Conservation (phyloP, 495 filamentous ascomycete genomes). For the Cetradonia linearis region DNA sequence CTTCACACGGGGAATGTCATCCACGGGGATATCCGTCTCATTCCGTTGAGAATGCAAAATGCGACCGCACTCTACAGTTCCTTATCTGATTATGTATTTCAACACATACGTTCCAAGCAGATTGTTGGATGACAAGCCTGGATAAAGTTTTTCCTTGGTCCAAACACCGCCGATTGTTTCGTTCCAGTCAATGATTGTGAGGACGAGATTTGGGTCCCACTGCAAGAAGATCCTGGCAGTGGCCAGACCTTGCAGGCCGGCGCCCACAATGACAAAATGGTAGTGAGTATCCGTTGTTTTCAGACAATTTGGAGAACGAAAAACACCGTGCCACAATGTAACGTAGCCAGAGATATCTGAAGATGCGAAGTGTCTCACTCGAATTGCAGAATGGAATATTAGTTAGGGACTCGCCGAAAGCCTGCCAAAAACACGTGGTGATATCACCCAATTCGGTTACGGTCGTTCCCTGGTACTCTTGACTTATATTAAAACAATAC, state of each 20-base stretch:
- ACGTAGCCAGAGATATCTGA: neutral
- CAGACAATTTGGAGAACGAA: neutral
- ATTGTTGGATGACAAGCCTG: slow-evolving; percentile 56
- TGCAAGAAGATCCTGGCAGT: slow-evolving; percentile 51
- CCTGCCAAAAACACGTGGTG: no score
- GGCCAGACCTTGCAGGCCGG: slow-evolving; percentile 51
- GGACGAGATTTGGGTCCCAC: slow-evolving; percentile 38
- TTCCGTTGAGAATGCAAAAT: no score
- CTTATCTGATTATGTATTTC: no score
- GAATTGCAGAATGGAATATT: no score
- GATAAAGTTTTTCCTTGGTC: slow-evolving; percentile 54
- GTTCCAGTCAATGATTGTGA: slow-evolving; percentile 46
- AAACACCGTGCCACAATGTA: no score
- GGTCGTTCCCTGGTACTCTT: no score
- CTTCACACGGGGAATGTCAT: slow-evolving; percentile 48
- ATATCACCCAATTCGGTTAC: no score
- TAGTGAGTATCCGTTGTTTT: neutral
- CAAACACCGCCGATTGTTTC: slow-evolving; percentile 60
- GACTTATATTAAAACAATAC: neutral
- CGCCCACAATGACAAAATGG: slow-evolving; percentile 16
- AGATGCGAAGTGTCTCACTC: no score
- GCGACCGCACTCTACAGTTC: no score
- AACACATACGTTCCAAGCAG: slow-evolving; percentile 57
- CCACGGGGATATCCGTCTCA: slow-evolving; percentile 67
- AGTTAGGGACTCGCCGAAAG: no score